Conservation (phyloP, 2,329 filamentous ascomycete genomes). For the Fusarium austroafricanum region DNA sequence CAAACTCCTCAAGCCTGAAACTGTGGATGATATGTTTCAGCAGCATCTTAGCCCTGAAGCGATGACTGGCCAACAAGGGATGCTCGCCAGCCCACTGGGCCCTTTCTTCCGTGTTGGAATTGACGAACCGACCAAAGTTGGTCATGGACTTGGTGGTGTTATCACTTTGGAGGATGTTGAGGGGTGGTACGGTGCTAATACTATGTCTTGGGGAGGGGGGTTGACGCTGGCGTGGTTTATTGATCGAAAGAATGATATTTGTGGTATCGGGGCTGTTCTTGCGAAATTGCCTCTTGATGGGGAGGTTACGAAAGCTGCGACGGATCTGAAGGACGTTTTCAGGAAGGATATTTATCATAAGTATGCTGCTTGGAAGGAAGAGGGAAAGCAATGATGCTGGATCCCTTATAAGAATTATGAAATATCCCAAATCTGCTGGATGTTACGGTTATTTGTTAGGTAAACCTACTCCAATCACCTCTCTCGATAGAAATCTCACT, state of each 20-base stretch:
- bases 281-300: slow-evolving; percentile 50
- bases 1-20: slow-evolving; percentile 56
- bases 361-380: slow-evolving; percentile 26
- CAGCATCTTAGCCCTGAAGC: slow-evolving; percentile 56
- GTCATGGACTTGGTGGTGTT: slow-evolving; percentile 56
- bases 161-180: slow-evolving; percentile 55
- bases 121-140: slow-evolving; percentile 48
- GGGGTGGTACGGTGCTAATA: slow-evolving; percentile 57
- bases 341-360: slow-evolving; percentile 57
- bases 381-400: neutral
- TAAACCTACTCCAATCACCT: too few species aligned
- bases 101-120: slow-evolving; percentile 53
- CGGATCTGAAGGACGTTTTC: slow-evolving; percentile 56
- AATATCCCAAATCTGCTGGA: too few species aligned
- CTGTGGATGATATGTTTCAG: slow-evolving; percentile 59
- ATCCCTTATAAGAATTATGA: too few species aligned
- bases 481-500: too few species aligned
- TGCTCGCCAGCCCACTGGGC: slow-evolving; percentile 49
- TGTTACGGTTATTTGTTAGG: too few species aligned
- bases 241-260: slow-evolving; percentile 60
- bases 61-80: slow-evolving; percentile 42
- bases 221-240: slow-evolving; percentile 61
- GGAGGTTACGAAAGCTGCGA: slow-evolving; percentile 32
- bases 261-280: slow-evolving; percentile 56
- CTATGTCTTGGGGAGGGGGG: slow-evolving; percentile 60